phyloP scores from a whole-genome alignment of 2,329 filamentous ascomycete genomes.

The Fusarium secorum region DNA sequence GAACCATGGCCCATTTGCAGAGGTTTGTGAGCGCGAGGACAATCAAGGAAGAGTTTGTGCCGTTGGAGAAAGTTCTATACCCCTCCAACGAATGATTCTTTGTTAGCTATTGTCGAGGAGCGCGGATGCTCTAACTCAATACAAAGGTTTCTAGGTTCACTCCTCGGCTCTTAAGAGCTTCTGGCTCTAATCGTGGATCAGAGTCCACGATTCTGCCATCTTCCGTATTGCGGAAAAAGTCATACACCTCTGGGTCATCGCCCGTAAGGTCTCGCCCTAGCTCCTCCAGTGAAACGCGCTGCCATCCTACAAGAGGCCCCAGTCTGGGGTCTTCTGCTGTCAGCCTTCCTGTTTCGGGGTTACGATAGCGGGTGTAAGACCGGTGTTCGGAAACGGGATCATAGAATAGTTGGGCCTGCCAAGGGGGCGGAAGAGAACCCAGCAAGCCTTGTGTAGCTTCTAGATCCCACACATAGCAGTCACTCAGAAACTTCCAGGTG shows the following conservation, averaged over 20 bases:
- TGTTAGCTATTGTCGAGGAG: rapidly evolving
- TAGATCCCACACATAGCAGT: background rate
- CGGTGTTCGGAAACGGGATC: rapidly evolving
- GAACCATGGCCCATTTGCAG: conserved; percentile 63
- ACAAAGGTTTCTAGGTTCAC: background rate
- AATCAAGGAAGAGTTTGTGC: conserved; percentile 72
- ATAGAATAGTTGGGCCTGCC: background rate
- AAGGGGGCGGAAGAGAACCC: background rate
- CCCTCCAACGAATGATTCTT: conserved; percentile 18
- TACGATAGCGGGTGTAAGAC: background rate
- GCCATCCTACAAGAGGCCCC: background rate
- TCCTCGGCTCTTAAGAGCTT: background rate
- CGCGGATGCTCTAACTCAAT: rapidly evolving
- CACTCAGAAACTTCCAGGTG: background rate
- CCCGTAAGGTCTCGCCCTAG: background rate
- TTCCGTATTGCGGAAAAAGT: background rate
- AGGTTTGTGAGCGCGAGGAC: conserved; percentile 68
- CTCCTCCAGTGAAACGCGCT: background rate
- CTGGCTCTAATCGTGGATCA: background rate
- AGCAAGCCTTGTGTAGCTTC: background rate
- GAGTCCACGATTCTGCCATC: background rate
- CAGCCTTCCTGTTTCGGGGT: background rate
- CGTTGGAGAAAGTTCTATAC: conserved; percentile 27
- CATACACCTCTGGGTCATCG: background rate
- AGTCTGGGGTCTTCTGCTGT: background rate